Evolutionary conservation across 768 basidiomycete genomes (phyloP), one percentile per base, ranked within the genome.

Genomic region (Termitomyces sp.): DNA sequence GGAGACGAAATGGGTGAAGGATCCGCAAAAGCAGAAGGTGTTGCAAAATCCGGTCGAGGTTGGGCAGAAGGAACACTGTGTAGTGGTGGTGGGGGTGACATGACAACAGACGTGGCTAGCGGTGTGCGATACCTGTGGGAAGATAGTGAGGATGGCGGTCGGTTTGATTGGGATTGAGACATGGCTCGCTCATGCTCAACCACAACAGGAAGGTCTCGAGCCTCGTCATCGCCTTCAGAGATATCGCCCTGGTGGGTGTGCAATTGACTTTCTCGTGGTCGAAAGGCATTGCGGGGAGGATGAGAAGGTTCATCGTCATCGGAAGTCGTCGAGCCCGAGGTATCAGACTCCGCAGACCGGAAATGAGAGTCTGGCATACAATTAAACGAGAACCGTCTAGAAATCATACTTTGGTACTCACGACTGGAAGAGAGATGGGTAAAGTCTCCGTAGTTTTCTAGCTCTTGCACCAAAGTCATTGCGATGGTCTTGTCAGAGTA

Each of bases 401-500:
- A 12, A n/a, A 13, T n/a, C 3, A 44, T 33, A 55, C 11, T 45
- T 40, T 42, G 45, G 53, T 15, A 69, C 75, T 62, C 70, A 93
- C 92, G 83, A 64, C 88, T 91, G 67, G 85, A 76, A 35, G 87
- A 80, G 33, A 90, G 76, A 67, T 87, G 84, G 22, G 80, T 76
- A 20, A 87, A 82, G 69, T 89, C 87, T 35, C 85, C 82, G 67
- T 86, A 93, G 15, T 90, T 85, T 65, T 89, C 89, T 22, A 95
- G 74, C 74, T 95, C 93, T 63, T 85, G 79, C 13, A 92, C 86
- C 39, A 93, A 80, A 66, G 88, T 84, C 74, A 77, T 84, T 39
- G 92, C 91, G 24, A 86, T 77, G 0, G 91, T 92, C 71, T 88
- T 90, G 68, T 92, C 91, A 0, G 93, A 90, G 68, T 95, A 92